A percentile compares a stretch with the other conserved stretches of the same genome.
phyloP scores from a whole-genome alignment of 371 early-diverging fungal species.

The Coemansia sp. region DNA sequence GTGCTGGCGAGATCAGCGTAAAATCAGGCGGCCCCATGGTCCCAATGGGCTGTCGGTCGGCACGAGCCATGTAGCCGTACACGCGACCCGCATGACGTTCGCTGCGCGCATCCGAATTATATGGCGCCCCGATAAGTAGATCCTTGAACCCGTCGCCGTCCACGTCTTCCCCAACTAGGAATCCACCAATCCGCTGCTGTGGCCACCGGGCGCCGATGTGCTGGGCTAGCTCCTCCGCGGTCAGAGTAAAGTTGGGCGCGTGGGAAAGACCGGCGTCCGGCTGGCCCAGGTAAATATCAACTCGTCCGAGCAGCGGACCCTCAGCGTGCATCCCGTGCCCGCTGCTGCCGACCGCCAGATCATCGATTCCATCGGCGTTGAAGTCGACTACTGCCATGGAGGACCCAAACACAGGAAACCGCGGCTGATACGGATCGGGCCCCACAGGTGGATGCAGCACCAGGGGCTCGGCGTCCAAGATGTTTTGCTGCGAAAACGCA shows the following conservation, averaged over 20 bases:
- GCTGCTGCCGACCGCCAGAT: constrained; percentile 78
- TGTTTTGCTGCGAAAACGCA: constrained; percentile 35
- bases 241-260: constrained; percentile 53
- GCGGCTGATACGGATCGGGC: not conserved
- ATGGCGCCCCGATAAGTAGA: constrained; percentile 72
- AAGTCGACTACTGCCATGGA: constrained; percentile 72
- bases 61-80: constrained; percentile 33
- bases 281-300: constrained; percentile 74
- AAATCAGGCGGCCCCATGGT: constrained; percentile 12
- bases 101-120: constrained; percentile 24
- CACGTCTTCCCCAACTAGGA: constrained; percentile 62
- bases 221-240: constrained; percentile 24
- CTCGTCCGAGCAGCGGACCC: constrained; percentile 53
- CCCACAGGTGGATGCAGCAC: constrained; percentile 7
- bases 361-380: constrained; percentile 84
- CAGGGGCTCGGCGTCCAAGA: constrained; percentile 31
- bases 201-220: constrained; percentile 17
- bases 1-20: constrained; percentile 46
- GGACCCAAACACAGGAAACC: constrained; percentile 71
- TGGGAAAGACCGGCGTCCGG: constrained; percentile 51
- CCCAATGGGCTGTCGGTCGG: constrained; percentile 3
- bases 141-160: constrained; percentile 67
- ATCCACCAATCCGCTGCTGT: constrained; percentile 57
- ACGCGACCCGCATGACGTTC: constrained; percentile 32
- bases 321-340: constrained; percentile 49